Base-by-base conservation (phyloP, 129 eudicot species). In the Oenanthe sinensis region DNA sequence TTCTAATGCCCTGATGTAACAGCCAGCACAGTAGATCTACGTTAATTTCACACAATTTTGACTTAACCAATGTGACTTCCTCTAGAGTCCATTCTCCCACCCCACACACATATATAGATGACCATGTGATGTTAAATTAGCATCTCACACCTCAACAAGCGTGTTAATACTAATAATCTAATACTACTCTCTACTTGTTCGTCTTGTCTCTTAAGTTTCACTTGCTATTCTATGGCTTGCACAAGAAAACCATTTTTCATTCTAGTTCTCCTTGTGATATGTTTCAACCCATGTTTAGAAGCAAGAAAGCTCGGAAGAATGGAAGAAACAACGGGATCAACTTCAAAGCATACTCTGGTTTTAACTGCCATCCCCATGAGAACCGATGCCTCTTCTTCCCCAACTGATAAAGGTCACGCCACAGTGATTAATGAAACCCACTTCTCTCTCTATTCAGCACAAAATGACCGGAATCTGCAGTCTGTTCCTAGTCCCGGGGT, bases 401-500 rank as follows among this genome's bases (percentile, higher is more conserved):
- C 83, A 46, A 81, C 84, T 71, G 62, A 54, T 9, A 54, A 71
- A 78, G 75, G 75, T 40, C 63, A 71, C 73, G 63, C 76, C 11
- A 22, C 48, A 67, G 63, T 55, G 43, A 52, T 62, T 30, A 39
- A 37, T 19, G 85, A 49, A 67, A 82, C 81, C 46, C 87, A 79
- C n/a, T 84, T 82, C 75, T 48, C 45, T 46, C 47, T 36, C 67
- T 84, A 83, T 77, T 74, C 62, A 40, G 84, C 79, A 4, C 78
- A 44, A 36, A 79, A 78, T 14, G 88, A 83, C 69, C 80, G 90
- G 74, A 76, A 76, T 54, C 81, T 80, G 81, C 75, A 67, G 78
- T 90, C 94, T 24, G 85, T 80, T 46, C 94, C 94, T 46, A 87
- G 91, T 82, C 94, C 94, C 24, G 91, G 88, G 9, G 83, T 24